Base-by-base conservation (phyloP, 2,329 filamentous ascomycete species). In the Sphaerulina musiva region DNA sequence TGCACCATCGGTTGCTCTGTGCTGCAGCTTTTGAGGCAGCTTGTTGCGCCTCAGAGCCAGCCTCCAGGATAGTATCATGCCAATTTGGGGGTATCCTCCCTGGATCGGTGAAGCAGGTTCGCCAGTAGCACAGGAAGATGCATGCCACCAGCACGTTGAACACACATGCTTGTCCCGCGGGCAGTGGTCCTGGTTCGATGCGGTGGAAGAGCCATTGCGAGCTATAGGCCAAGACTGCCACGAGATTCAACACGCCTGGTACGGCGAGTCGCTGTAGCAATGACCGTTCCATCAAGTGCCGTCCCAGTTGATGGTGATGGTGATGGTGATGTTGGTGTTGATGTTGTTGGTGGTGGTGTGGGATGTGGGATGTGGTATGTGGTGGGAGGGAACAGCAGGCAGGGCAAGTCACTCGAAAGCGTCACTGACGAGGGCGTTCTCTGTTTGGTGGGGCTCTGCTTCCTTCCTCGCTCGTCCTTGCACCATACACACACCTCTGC, bases 61-160 rank as follows among this genome's bases (percentile, higher is more conserved):
- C 23, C 10, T 42, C 38, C n/a, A 43, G 29, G 47, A 55, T 48
- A 23, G 50, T 53, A 8, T 57, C 64, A 51, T 61, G 61, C 73
- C 74, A 78, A 23, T 71, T 68, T 26, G 68, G 67, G 0, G 80
- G 78, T 9, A 84, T 73, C 7, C 64, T 70, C 0, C 82, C 82
- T 0, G 82, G 79, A 63, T 84, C 76, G 46, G 79, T 80, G 51
- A 74, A 76, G 54, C 82, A 83, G n/a, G 80, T 74, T 58, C 78
- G 72, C 66, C 81, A 83, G 73, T 92, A 93, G 48, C 82, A 85
- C 65, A 81, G 79, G 76, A 85, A 84, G 17, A 90, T 76, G 59
- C 79, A 79, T 14, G 76, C 62, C 14, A 91, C 75, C 14, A 87
- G 74, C 34, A 68, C 51, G 72, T 93, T 92, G 73, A 91, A 86